phyloP scores from a whole-genome alignment of 2,329 filamentous ascomycete species.

The Thermoascus crustaceus region DNA sequence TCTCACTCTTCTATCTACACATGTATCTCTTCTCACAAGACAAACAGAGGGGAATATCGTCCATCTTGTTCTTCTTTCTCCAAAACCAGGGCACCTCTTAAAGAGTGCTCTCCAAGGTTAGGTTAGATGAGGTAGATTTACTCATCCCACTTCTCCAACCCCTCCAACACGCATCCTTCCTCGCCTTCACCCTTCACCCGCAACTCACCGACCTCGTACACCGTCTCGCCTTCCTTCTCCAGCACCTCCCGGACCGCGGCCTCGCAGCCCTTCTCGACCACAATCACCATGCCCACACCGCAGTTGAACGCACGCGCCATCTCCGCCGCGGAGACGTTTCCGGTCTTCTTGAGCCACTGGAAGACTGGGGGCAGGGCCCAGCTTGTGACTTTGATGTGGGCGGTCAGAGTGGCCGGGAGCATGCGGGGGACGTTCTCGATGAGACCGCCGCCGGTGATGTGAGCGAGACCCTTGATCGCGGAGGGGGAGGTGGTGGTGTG shows the following conservation, averaged over 20 bases:
- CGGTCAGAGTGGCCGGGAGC: constrained; percentile 69
- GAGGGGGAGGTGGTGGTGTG: constrained; percentile 33
- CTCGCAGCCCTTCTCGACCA: constrained; percentile 60
- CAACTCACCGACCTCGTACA: constrained; percentile 67
- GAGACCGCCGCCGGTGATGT: constrained; percentile 93
- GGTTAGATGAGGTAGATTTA: constrained; percentile 2
- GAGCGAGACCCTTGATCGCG: constrained; percentile 77
- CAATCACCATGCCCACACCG: constrained; percentile 87
- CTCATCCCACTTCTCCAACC: constrained; percentile 44
- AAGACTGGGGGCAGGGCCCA: constrained; percentile 78
- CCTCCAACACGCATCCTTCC: constrained; percentile 56
- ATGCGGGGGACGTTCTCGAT: constrained; percentile 92
- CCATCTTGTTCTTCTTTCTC: too few relatives aligned
- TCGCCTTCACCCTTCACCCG: constrained; percentile 45
- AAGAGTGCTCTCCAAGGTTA: too few relatives aligned
- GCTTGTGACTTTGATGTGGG: constrained; percentile 65
- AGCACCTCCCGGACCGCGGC: constrained; percentile 54
- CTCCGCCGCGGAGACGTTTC: constrained; percentile 64
- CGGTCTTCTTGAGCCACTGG: constrained; percentile 69
- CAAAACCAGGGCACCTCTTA: too few relatives aligned
- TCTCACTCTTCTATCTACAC: too few relatives aligned
- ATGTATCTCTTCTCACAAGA: too few relatives aligned
- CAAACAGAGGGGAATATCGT: too few relatives aligned
- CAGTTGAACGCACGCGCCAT: constrained; percentile 94
- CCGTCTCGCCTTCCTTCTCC: constrained; percentile 62